Evolutionary conservation across 805 yeast genomes (phyloP).

Genomic region (Teunomyces cretensis): DNA sequence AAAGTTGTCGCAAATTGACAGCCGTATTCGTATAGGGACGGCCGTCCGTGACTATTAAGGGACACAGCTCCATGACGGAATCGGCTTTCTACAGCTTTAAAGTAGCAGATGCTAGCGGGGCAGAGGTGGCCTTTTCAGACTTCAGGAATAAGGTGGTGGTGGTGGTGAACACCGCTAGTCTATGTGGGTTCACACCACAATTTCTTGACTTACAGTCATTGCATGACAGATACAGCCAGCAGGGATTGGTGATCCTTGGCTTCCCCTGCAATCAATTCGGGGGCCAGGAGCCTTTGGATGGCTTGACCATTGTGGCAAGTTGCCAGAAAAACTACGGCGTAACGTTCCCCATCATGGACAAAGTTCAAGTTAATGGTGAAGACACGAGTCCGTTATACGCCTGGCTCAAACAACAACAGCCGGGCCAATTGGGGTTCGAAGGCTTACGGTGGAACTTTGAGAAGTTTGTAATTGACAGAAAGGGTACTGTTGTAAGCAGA

Average conservation of each 20-base stretch:
- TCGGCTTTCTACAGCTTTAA: constrained; percentile 7
- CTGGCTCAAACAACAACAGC: constrained; percentile 25
- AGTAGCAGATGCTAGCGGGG: constrained; percentile 8
- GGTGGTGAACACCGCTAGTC: constrained; percentile 30
- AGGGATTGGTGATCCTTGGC: constrained; percentile 69
- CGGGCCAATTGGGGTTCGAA: constrained; percentile 35
- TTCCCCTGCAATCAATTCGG: constrained; percentile 94
- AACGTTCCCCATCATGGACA: constrained; percentile 38
- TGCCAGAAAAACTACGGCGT: constrained; percentile 27
- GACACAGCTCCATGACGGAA: neutral
- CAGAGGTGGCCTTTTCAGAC: constrained; percentile 9
- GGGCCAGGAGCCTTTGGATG: constrained; percentile 70
- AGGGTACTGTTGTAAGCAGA: constrained; percentile 61
- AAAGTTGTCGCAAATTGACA: no score
- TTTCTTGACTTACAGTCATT: constrained; percentile 68
- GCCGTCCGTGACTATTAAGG: neutral
- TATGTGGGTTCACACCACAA: constrained; percentile 46
- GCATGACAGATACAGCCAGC: constrained; percentile 60
- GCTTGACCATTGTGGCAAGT: constrained; percentile 27
- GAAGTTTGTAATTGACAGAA: constrained; percentile 59
- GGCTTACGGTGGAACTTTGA: constrained; percentile 78
- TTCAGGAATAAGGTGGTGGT: constrained; percentile 21
- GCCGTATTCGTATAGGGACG: neutral
- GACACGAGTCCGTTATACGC: constrained; percentile 27
- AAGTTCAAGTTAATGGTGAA: constrained; percentile 38